phyloP scores from a whole-genome alignment of 2,329 filamentous ascomycete species.

The Hypomyces perniciosus region DNA sequence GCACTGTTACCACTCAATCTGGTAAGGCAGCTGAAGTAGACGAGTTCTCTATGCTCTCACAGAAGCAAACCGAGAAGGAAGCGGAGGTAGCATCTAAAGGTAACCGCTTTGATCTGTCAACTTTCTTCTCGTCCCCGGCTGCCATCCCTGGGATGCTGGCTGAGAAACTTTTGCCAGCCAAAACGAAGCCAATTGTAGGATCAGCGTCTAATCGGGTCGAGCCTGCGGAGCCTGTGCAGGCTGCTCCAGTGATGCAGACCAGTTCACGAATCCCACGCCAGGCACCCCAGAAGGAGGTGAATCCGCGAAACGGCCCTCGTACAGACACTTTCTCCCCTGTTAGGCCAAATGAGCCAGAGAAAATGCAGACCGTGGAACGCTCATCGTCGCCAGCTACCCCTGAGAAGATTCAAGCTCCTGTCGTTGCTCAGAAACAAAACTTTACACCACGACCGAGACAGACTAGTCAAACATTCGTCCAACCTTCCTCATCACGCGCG shows the following conservation, averaged over 20 bases:
- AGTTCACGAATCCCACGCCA: slow-evolving; percentile 36
- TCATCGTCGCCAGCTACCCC: slow-evolving; percentile 25
- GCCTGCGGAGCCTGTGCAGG: slow-evolving; percentile 13
- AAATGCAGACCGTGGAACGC: not conserved
- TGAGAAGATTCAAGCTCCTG: slow-evolving; percentile 27
- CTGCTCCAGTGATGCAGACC: slow-evolving; percentile 24
- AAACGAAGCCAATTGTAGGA: slow-evolving; percentile 16
- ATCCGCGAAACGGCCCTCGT: slow-evolving; percentile 25
- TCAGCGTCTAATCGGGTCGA: slow-evolving; percentile 6
- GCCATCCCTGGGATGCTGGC: slow-evolving; percentile 30
- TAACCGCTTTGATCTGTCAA: slow-evolving; percentile 41
- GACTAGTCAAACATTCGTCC: slow-evolving; percentile 34
- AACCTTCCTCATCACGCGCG: slow-evolving; percentile 23
- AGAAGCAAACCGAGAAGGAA: slow-evolving; percentile 16
- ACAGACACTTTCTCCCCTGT: slow-evolving; percentile 33
- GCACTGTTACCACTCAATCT: slow-evolving; percentile 7
- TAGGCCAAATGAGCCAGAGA: not conserved
- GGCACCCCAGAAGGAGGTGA: slow-evolving; percentile 26
- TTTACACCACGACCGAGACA: slow-evolving; percentile 40
- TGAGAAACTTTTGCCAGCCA: slow-evolving; percentile 25
- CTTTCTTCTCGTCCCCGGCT: slow-evolving; percentile 54
- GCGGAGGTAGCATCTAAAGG: slow-evolving; percentile 22
- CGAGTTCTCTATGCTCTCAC: slow-evolving; percentile 41
- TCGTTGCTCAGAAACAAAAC: slow-evolving; percentile 42
- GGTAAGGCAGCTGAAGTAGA: slow-evolving; percentile 23